Evolutionary conservation across 2,329 filamentous ascomycete species (phyloP).

Genomic region (Cladosporium austrohemisphaericum): DNA sequence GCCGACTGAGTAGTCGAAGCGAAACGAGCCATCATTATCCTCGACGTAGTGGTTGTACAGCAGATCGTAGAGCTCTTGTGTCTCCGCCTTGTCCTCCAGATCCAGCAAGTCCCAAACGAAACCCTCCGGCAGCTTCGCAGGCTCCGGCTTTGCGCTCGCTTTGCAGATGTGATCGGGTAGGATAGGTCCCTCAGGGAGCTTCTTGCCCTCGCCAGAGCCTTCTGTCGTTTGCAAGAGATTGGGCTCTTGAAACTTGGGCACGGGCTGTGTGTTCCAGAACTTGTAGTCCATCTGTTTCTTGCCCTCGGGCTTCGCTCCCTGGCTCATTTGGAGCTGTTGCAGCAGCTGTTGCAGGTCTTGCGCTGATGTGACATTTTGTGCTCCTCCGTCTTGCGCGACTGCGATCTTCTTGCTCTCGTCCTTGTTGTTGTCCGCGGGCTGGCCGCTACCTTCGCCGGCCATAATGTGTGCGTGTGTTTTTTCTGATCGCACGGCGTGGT

Average conservation of each 20-base stretch:
- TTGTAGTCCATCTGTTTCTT: slow-evolving; percentile 61
- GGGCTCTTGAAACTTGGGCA: slow-evolving; percentile 68
- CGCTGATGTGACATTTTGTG: slow-evolving; percentile 15
- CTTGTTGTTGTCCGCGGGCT: slow-evolving; percentile 9
- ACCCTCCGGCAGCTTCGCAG: slow-evolving; percentile 69
- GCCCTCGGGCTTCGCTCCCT: slow-evolving; percentile 28
- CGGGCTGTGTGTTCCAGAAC: slow-evolving; percentile 97
- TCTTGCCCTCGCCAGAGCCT: slow-evolving; percentile 40
- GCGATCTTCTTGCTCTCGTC: slow-evolving; percentile 3
- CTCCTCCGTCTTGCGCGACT: slow-evolving; percentile 15
- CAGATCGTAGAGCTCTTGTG: slow-evolving; percentile 88
- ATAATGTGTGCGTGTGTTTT: not conserved
- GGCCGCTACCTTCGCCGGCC: slow-evolving; percentile 2
- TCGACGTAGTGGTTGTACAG: slow-evolving; percentile 95
- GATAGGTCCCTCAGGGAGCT: slow-evolving; percentile 74
- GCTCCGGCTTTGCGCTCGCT: slow-evolving; percentile 47
- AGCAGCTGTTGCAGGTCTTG: slow-evolving; percentile 30
- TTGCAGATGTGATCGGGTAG: slow-evolving; percentile 74
- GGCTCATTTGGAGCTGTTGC: slow-evolving; percentile 27
- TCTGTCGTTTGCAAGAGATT: slow-evolving; percentile 33
- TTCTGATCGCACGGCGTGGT: no score
- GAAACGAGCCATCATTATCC: slow-evolving; percentile 94
- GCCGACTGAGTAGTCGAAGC: slow-evolving; percentile 88
- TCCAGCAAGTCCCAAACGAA: slow-evolving; percentile 97
- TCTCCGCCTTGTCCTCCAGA: slow-evolving; percentile 67